phyloP scores from a whole-genome alignment of 768 basidiomycete genomes.

The Lactifluus subvellereus region DNA sequence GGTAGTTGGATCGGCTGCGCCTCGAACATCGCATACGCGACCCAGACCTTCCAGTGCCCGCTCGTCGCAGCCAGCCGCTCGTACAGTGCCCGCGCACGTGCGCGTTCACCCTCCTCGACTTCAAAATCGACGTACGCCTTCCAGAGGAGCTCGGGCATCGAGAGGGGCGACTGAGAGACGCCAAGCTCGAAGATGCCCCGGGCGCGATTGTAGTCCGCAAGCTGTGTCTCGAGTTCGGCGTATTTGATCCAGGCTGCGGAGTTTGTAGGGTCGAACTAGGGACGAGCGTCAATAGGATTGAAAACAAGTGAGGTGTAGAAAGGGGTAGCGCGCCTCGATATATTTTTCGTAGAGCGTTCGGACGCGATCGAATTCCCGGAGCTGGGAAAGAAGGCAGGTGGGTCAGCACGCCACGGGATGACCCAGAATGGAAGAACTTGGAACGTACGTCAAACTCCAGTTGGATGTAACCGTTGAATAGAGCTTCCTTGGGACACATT shows the following conservation, averaged over 20 bases:
- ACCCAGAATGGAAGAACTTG: background rate
- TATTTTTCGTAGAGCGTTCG: slow-evolving; percentile 91
- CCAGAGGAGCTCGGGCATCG: slow-evolving; percentile 94
- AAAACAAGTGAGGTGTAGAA: background rate
- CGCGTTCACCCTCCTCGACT: slow-evolving; percentile 87
- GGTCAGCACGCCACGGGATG: slow-evolving; percentile 15
- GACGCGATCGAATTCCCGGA: slow-evolving; percentile 94
- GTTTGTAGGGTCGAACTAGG: slow-evolving; percentile 80
- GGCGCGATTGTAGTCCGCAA: slow-evolving; percentile 83
- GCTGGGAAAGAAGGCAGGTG: slow-evolving; percentile 35
- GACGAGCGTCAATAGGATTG: background rate
- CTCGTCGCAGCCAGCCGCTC: slow-evolving; percentile 82
- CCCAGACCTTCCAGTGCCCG: slow-evolving; percentile 96
- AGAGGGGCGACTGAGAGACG: slow-evolving; percentile 72
- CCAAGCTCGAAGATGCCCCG: slow-evolving; percentile 94
- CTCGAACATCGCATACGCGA: slow-evolving; percentile 91
- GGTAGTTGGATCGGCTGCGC: slow-evolving; percentile 65
- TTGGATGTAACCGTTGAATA: slow-evolving; percentile 96
- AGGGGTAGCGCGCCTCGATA: slow-evolving; percentile 56
- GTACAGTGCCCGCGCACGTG: slow-evolving; percentile 76
- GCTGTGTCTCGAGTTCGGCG: slow-evolving; percentile 82
- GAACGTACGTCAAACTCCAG: slow-evolving; percentile 82
- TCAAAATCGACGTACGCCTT: slow-evolving; percentile 98
- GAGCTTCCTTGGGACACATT: slow-evolving; percentile 90
- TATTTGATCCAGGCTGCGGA: slow-evolving; percentile 95